Percentiles rank a stretch among this genome's conserved stretches.
phyloP scores from a whole-genome alignment of 2,329 filamentous ascomycete species.

The Aspergillus jensenii region DNA sequence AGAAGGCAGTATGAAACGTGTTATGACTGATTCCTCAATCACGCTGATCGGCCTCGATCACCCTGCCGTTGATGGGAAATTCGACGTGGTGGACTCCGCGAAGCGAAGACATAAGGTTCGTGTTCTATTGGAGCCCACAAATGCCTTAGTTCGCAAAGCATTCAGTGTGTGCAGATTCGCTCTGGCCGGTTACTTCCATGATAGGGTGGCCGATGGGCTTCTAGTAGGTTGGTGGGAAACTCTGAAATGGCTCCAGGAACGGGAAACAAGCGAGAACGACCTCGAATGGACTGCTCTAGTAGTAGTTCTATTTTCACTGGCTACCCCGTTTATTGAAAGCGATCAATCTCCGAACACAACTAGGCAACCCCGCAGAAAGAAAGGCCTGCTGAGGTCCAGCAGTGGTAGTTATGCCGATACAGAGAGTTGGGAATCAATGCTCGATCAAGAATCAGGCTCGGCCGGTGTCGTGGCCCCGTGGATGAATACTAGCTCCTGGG shows the following conservation, averaged over 20 bases:
- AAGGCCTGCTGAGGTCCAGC: constrained; percentile 49
- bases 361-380: constrained; percentile 41
- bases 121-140: constrained; percentile 66
- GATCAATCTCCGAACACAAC: constrained; percentile 33
- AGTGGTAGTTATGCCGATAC: constrained; percentile 48
- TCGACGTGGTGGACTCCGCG: constrained; percentile 66
- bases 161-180: constrained; percentile 65
- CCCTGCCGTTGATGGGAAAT: constrained; percentile 57
- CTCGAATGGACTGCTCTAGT: constrained; percentile 70
- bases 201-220: constrained; percentile 58
- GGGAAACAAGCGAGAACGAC: constrained; percentile 50
- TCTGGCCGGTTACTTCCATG: constrained; percentile 52
- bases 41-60: constrained; percentile 57
- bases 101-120: constrained; percentile 65
- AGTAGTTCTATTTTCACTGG: constrained; percentile 64
- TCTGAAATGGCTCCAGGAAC: constrained; percentile 64
- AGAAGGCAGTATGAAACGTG: constrained; percentile 51
- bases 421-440: constrained; percentile 51
- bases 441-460: constrained; percentile 45
- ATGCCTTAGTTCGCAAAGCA: constrained; percentile 60
- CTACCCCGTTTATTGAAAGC: constrained; percentile 56
- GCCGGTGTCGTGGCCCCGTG: constrained; percentile 42
- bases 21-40: constrained; percentile 45
- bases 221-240: constrained; percentile 72
- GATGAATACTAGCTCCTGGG: constrained; percentile 65